phyloP scores from a whole-genome alignment of 139 green algal species.

The Eudorina sp. region DNA sequence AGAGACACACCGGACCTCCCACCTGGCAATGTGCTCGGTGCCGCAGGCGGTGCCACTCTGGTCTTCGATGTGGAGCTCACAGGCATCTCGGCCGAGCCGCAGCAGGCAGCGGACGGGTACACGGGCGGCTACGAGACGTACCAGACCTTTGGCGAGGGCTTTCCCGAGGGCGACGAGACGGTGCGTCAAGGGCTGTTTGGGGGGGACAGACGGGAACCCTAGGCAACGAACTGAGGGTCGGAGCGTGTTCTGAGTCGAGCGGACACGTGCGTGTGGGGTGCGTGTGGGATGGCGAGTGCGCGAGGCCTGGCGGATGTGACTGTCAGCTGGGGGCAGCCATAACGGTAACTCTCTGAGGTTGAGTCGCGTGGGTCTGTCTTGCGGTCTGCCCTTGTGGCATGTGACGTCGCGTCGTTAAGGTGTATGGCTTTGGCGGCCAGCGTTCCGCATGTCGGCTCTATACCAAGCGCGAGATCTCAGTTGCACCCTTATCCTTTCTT shows the following conservation, averaged over 20 bases:
- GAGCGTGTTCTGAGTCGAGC: background rate
- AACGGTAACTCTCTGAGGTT: too few species aligned
- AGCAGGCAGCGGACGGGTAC: background rate
- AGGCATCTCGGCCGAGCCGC: background rate
- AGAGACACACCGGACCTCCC: too few species aligned
- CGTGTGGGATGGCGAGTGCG: background rate
- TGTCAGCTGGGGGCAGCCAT: background rate
- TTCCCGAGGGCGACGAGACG: background rate
- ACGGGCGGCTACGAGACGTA: background rate
- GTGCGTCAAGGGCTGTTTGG: background rate
- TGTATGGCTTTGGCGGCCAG: too few species aligned
- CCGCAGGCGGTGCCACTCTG: constrained; percentile 61
- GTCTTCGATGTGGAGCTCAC: constrained; percentile 59
- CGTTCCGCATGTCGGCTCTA: too few species aligned
- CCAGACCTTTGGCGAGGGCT: background rate
- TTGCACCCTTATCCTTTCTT: background rate
- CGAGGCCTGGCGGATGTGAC: background rate
- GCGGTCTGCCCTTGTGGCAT: too few species aligned
- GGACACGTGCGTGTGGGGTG: background rate
- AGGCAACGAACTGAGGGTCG: background rate
- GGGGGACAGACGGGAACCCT: background rate
- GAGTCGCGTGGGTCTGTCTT: too few species aligned
- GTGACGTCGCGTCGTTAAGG: too few species aligned
- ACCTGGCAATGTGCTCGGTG: too few species aligned
- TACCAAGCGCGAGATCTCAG: background rate